Evolutionary conservation across 495 filamentous ascomycete species (phyloP), one percentile per base, ranked within the genome.

Genomic region (Annulohypoxylon nitens): DNA sequence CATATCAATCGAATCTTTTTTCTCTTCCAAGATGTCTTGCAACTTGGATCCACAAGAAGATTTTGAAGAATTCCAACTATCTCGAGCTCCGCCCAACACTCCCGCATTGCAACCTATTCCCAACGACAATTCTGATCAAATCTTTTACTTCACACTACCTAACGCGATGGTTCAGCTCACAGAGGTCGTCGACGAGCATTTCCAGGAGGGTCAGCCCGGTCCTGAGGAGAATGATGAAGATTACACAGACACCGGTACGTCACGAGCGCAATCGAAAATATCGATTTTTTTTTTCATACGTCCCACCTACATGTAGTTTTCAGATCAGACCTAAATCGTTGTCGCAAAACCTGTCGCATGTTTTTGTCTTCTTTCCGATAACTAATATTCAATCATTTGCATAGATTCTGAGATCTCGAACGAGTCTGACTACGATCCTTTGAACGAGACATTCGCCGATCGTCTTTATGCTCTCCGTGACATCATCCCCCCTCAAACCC

Each of bases 181-280:
- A 74, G 97, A 98, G 84, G 95, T 99, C 78, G 90, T 95, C 70
- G 96, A 99, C 80, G 94, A 97, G 85, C 93, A 96, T 81, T 97
- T 98, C 86, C 84, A 89, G 78, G 81, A 90, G 75, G 92, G 93
- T 81, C 90, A 92, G 73, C 84, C 86, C 51, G 87, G 93, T 54
- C 84, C 83, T 68, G 89, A 91, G 67, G 91, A 91, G 67, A 91
- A 96, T 72, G 92, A 97, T 53, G 93, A 95, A 47, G 93, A 95
- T 81, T 96, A 90, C 84, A 95, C 90, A 71, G 94, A 97, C 80
- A 93, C 92, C 61, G 95, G 95, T 94, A 88, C 78, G 86, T 76
- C 51, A 53, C 64, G 23, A 61, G 45, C 51, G 34, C 62, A 47
- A 61, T 63, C 34, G 47, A 62, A 12, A 25, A 67, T 63, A 48